Base-by-base conservation (phyloP, 495 filamentous ascomycete species). In the Hyaloscypha bicolor region DNA sequence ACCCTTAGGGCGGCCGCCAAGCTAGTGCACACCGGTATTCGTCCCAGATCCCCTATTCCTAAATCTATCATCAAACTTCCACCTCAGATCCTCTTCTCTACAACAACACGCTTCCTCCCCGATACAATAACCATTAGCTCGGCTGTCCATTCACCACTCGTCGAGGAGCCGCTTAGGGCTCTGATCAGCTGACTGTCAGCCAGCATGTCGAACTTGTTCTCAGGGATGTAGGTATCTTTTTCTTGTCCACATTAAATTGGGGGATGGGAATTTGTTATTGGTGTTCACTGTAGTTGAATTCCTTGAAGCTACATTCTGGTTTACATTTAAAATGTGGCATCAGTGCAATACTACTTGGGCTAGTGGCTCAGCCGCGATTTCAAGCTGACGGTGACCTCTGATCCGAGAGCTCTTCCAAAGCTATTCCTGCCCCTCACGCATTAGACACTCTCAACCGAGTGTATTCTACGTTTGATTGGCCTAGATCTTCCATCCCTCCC, bases 171-270 rank as follows among this genome's bases (percentile, higher is more conserved):
- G 9, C 42, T 19, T 19, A 48, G 42, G 42, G 42, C 42, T 16
- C 16, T 60, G 29, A 37, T n/a, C 56, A 37, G 32, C 56, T 37
- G 19, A 8, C 30, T 37, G 19, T 48, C 37, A 48, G 37, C 8
- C 75, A 84, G 71, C 64, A 93, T 93, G 90, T 88, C 90, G 66
- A 90, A 88, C 76, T 83, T 92, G 75, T 91, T 93, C 73, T 91
- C 90, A 75, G 90, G 90, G 76, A 90, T 93, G 90, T 92, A 83
- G 84, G 90, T 90, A 63, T 39, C 63, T 48, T 68, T 58, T 57
- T 64, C 21, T 32, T 67, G 21, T 37, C 35, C 35, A 37, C 3
- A 12, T 37, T 6, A 37, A 3, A 8, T 37, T 12, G 35, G 1
- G 35, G 12, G 35, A 37, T 37, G 35, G 12, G 35, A 37, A 37